A percentile compares a stretch with the other conserved stretches of the same genome.
These are phyloP conservation scores for Didymella segeticola DNA, from an alignment of 2,329 filamentous ascomycete species.

Conservation along the genomic window DNA sequence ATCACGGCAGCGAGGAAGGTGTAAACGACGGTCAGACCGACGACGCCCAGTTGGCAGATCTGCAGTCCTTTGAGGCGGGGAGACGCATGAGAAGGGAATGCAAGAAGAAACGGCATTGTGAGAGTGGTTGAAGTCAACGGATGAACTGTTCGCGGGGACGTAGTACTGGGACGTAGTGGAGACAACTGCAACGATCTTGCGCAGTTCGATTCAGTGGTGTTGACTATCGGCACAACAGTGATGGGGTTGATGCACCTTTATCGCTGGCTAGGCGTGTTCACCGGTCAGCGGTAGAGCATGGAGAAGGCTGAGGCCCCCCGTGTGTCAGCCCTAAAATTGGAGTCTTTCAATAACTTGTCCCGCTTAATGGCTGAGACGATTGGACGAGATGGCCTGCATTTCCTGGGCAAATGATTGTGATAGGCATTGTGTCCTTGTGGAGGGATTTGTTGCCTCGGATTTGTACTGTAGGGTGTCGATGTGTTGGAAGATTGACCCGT, in stretches of 20 bases:
- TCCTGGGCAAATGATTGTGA: not conserved
- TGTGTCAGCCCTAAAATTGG: conserved; percentile 10
- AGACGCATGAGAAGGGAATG: conserved; percentile 16
- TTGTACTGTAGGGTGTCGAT: too few relatives aligned
- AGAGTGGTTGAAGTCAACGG: not conserved
- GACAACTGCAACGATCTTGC: not conserved
- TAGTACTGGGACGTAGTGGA: not conserved
- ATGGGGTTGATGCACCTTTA: conserved; percentile 18
- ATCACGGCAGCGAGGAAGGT: conserved; percentile 27
- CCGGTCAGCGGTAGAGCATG: conserved; percentile 27
- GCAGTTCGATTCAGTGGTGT: not conserved
- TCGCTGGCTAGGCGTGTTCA: conserved; percentile 22
- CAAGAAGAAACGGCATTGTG: conserved; percentile 15
- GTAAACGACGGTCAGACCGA: conserved; percentile 22
- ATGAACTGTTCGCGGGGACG: not conserved
- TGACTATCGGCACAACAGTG: not conserved
- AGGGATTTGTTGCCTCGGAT: not conserved
- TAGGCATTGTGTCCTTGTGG: conserved; percentile 5
- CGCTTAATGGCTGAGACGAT: conserved; percentile 5
- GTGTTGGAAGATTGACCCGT: not conserved
- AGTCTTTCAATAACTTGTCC: conserved; percentile 6
- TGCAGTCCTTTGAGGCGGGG: conserved; percentile 31
- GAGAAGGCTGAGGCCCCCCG: conserved; percentile 9
- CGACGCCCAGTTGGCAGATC: conserved; percentile 24
- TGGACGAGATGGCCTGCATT: not conserved